Evolutionary conservation across 139 green algal species (phyloP).

Genomic region (Mesostigma viride): DNA sequence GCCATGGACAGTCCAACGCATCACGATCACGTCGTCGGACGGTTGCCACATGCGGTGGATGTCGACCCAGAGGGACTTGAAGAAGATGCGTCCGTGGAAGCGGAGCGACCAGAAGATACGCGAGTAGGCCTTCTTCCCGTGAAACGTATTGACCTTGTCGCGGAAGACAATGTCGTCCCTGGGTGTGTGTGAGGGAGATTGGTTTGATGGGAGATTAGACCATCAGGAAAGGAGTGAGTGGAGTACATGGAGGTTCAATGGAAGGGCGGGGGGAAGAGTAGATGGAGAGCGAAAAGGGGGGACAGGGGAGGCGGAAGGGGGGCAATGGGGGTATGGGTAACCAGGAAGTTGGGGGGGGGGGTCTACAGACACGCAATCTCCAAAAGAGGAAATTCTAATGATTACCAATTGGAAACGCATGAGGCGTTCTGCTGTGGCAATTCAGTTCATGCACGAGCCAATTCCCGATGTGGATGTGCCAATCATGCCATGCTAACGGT

Average conservation of each 20-base stretch:
- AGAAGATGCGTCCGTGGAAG: conserved; percentile 81
- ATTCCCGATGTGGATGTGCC: too few relatives aligned
- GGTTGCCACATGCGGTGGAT: conserved; percentile 86
- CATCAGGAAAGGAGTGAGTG: too few relatives aligned
- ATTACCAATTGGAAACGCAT: too few relatives aligned
- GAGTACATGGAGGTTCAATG: too few relatives aligned
- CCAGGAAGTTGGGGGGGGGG: background rate
- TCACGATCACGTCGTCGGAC: conserved; percentile 60
- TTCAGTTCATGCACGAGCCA: too few relatives aligned
- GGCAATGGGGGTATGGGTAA: background rate
- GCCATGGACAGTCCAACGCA: conserved; percentile 79
- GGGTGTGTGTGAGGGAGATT: conserved; percentile 33
- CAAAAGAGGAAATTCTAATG: too few relatives aligned
- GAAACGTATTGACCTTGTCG: conserved; percentile 69
- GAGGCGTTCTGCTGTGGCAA: too few relatives aligned
- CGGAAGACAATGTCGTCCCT: conserved; percentile 82
- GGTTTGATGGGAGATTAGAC: background rate
- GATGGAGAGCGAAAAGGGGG: background rate
- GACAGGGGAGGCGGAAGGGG: background rate
- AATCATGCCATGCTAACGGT: too few relatives aligned
- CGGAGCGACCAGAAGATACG: conserved; percentile 81
- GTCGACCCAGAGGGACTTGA: conserved; percentile 67
- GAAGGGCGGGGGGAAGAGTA: background rate
- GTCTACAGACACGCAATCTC: too few relatives aligned
- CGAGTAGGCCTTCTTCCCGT: conserved; percentile 77